These are phyloP conservation scores for Solanum tarapatanum DNA, from an alignment of 257 asterid genomes.

Conservation along the genomic window DNA sequence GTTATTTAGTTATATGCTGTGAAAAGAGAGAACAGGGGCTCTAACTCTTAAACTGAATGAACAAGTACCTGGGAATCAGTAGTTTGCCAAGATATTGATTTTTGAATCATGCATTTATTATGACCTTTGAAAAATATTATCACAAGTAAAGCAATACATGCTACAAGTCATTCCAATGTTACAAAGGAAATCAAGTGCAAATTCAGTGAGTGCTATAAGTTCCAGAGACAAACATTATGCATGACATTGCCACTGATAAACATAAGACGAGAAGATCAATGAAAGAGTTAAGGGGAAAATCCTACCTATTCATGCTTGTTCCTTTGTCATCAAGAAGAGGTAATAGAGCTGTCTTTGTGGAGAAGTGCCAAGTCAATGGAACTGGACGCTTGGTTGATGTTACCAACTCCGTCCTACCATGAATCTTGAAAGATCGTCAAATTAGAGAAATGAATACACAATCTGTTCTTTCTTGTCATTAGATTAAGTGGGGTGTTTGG, in stretches of 20 bases:
- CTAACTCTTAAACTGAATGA: neutral
- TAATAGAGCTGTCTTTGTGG: slow-evolving; percentile 63
- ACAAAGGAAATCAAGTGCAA: neutral
- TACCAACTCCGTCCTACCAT: slow-evolving; percentile 93
- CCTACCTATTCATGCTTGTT: slow-evolving; percentile 84
- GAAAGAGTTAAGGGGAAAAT: neutral
- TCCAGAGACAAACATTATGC: neutral
- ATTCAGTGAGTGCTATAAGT: neutral
- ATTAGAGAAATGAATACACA: slow-evolving; percentile 4
- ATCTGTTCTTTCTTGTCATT: neutral
- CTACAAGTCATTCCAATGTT: neutral
- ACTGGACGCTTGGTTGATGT: slow-evolving; percentile 92
- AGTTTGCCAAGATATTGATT: neutral
- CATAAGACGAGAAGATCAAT: neutral
- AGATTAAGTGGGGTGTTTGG: neutral
- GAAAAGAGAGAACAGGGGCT: neutral
- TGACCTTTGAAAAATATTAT: neutral
- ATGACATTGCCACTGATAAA: neutral
- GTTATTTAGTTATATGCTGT: neutral
- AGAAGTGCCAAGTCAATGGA: slow-evolving; percentile 93
- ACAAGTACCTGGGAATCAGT: neutral
- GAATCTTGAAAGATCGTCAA: slow-evolving; percentile 52
- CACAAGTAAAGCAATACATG: neutral
- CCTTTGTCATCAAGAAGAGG: slow-evolving; percentile 95
- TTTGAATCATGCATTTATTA: neutral